Evolutionary conservation across 495 filamentous ascomycete genomes (phyloP).

Genomic region (Podospora sp.): DNA sequence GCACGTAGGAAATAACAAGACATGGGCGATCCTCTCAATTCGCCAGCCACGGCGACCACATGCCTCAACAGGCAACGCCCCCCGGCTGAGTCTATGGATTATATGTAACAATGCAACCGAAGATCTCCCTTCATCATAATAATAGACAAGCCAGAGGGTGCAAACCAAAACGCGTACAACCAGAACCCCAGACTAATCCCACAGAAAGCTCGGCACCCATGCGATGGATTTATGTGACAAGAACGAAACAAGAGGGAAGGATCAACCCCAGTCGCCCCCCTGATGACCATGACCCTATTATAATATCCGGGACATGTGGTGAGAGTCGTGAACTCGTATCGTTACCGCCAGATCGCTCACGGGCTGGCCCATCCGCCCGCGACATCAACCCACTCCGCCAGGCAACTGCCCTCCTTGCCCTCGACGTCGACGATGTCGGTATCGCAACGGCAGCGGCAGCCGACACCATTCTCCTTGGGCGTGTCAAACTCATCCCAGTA

Average conservation of each 20-base stretch:
- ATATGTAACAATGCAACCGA: conserved; percentile 12
- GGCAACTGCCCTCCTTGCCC: conserved; percentile 92
- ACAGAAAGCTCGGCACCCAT: conserved; percentile 15
- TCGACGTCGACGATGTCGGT: conserved; percentile 99
- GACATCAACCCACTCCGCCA: conserved; percentile 96
- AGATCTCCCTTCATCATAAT: neutral
- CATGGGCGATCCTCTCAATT: conserved; percentile 8
- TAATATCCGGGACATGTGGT: neutral
- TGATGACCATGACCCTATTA: conserved; percentile 11
- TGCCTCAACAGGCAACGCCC: neutral
- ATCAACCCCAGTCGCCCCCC: neutral
- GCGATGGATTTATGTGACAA: conserved; percentile 19
- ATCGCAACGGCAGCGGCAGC: conserved; percentile 95
- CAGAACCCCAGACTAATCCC: neutral
- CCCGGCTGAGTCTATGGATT: conserved; percentile 14
- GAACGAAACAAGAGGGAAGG: conserved; percentile 13
- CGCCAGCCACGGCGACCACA: neutral
- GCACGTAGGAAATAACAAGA: neutral
- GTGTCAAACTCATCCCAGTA: conserved; percentile 91
- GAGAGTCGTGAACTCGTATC: conserved; percentile 17
- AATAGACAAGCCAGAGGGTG: conserved; percentile 1
- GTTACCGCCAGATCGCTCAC: conserved; percentile 25
- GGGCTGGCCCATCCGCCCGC: conserved; percentile 87
- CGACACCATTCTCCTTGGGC: conserved; percentile 93
- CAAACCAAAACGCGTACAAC: conserved; percentile 1